phyloP scores from a whole-genome alignment of 371 early-diverging fungal genomes.

The Spiromyces aspiralis region DNA sequence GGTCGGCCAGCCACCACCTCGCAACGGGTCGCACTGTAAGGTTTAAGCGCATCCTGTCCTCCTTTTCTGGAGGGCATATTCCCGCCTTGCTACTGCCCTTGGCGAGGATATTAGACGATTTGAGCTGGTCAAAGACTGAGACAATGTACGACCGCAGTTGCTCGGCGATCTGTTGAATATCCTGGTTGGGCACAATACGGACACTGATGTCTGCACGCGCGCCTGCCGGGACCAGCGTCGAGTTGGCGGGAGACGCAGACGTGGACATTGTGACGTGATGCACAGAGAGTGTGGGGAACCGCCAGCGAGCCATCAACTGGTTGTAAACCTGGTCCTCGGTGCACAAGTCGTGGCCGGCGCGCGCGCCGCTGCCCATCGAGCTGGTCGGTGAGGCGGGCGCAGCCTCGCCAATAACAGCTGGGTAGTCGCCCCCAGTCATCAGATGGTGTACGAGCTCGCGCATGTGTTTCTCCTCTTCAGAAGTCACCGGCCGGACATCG shows the following conservation, averaged over 20 bases:
- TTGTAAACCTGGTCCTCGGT: conserved; percentile 20
- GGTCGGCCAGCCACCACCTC: conserved; percentile 69
- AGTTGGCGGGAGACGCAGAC: conserved; percentile 36
- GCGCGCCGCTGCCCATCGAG: conserved; percentile 2
- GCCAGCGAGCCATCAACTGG: conserved; percentile 59
- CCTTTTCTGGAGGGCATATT: neutral
- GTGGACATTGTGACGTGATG: conserved; percentile 59
- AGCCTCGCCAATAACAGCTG: conserved; percentile 12
- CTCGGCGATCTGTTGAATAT: conserved; percentile 37
- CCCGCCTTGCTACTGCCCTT: conserved; percentile 35
- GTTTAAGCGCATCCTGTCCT: conserved; percentile 12
- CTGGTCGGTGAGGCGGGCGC: conserved; percentile 22
- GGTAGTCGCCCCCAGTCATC: conserved; percentile 7
- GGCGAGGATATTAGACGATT: conserved; percentile 32
- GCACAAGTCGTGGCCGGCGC: too few relatives aligned
- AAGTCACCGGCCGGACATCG: conserved; percentile 13
- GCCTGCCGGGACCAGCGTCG: conserved; percentile 52
- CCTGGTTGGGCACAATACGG: conserved; percentile 69
- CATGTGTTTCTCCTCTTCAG: conserved; percentile 15
- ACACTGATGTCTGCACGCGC: conserved; percentile 58
- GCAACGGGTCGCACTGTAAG: conserved; percentile 47
- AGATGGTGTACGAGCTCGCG: conserved; percentile 14
- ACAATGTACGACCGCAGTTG: conserved; percentile 38
- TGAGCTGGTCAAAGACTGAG: conserved; percentile 32
- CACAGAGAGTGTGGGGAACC: conserved; percentile 59